Base-by-base conservation (phyloP, 2,329 filamentous ascomycete genomes). In the Colletotrichum noveboracense region DNA sequence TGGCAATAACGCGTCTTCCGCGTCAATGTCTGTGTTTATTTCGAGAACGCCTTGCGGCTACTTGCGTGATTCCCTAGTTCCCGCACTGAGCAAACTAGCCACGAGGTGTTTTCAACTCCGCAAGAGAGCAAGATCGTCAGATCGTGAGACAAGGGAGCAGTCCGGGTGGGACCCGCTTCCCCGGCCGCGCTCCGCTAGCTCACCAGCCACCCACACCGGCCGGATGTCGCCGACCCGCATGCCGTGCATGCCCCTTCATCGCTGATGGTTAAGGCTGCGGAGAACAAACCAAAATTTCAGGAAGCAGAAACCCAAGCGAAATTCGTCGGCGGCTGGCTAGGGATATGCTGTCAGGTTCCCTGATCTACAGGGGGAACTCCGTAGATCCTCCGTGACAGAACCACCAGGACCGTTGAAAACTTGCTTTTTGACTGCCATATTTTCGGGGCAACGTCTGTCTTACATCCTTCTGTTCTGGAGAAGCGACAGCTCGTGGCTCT, bases 131-230 rank as follows among this genome's bases (percentile, higher is more conserved):
- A 18, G 30, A 34, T 48, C 48, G 24, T 70, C 56, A 62, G 34
- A 62, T 34, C 52, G 16, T 62, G 67, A 70, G 67, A 70, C 67
- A 70, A 70, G 67, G 67, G 67, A 60, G n/a, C 56, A 70, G 36
- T 30, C 24, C 48, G 52, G 52, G 48, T 9, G 36, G 30, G 52
- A 34, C 52, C 32, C 52, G 65, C 43, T 66, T 43, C 26, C 65
- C 61, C 34, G 32, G 61, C 34, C 12, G 2, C 48, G 21, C 66
- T 16, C 66, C 52, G 66, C 16, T 58, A 36, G 26, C 67, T 48
- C 6, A 61, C 30, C 48, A 34, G 48, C 30, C 65, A 36, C 18
- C 65, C 66, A 43, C 24, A 18, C 56, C 56, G 56, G 12, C 34
- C 56, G 34, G 67, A 32, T 32, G 16, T 24, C 36, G 36, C 36